phyloP scores from a whole-genome alignment of 1,284 basidiomycete genomes.

The Pseudomicrostroma phylloplanum region DNA sequence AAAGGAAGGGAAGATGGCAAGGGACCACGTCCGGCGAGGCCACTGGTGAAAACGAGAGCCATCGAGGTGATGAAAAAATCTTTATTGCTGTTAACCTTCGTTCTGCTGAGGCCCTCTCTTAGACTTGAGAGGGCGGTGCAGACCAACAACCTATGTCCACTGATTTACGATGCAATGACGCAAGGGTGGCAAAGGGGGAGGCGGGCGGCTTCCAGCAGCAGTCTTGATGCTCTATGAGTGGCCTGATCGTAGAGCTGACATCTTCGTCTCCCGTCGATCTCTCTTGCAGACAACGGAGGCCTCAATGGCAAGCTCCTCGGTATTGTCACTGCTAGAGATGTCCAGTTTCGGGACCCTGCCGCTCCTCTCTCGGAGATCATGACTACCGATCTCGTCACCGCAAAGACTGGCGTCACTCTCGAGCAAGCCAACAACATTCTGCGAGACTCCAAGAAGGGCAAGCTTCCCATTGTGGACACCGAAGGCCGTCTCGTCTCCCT shows the following conservation, averaged over 20 bases:
- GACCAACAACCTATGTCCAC: constrained; percentile 55
- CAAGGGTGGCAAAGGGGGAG: not conserved
- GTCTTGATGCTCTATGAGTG: no score
- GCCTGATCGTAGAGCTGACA: not conserved
- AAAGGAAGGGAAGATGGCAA: no score
- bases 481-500: constrained; percentile 42
- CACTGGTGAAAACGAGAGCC: not conserved
- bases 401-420: constrained; percentile 56
- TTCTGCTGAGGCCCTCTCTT: constrained; percentile 68
- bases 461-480: constrained; percentile 60
- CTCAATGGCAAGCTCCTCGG: constrained; percentile 82
- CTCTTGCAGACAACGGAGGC: constrained; percentile 70
- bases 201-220: not conserved
- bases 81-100: constrained; percentile 66
- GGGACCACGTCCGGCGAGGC: not conserved
- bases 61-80: constrained; percentile 55
- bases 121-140: constrained; percentile 66
- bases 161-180: constrained; percentile 31
- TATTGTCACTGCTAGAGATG: constrained; percentile 92
- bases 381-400: constrained; percentile 58
- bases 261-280: not conserved
- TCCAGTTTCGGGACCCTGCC: constrained; percentile 76
- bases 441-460: constrained; percentile 94
- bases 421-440: constrained; percentile 88
- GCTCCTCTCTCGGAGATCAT: constrained; percentile 78